Percentiles rank a stretch among this genome's conserved stretches.
phyloP scores from a whole-genome alignment of 306 rosid genomes.

The Datisca glomerata region DNA sequence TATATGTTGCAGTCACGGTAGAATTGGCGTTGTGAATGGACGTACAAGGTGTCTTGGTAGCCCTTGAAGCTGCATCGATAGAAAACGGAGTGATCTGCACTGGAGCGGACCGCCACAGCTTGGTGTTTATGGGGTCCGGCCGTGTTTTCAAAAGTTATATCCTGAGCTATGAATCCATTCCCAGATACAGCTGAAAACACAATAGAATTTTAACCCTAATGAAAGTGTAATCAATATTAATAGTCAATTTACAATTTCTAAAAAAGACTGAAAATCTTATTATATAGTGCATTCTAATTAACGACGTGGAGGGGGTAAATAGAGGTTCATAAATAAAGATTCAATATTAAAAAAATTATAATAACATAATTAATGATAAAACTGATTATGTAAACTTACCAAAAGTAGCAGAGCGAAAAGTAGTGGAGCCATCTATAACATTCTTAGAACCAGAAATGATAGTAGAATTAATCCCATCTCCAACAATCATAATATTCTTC shows the following conservation, averaged over 20 bases:
- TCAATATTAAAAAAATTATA: too few species aligned
- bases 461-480: constrained; percentile 11
- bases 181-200: constrained; percentile 45
- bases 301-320: too few species aligned
- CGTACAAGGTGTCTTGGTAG: constrained; percentile 51
- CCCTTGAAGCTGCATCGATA: constrained; percentile 45
- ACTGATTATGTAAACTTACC: background rate
- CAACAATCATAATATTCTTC: constrained; percentile 12
- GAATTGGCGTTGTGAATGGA: constrained; percentile 46
- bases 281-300: too few species aligned
- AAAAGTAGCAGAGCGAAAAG: constrained; percentile 13
- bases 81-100: constrained; percentile 41
- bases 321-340: too few species aligned
- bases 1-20: constrained; percentile 40
- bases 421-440: constrained; percentile 17
- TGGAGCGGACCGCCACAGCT: constrained; percentile 47
- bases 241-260: too few species aligned
- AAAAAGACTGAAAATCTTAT: too few species aligned
- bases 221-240: too few species aligned
- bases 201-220: too few species aligned
- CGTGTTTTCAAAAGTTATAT: constrained; percentile 40
- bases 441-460: constrained; percentile 11
- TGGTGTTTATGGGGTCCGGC: constrained; percentile 50
- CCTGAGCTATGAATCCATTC: constrained; percentile 38
- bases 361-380: too few species aligned